Evolutionary conservation across 208 protist genomes (phyloP).

Genomic region (Acanthamoeba culbertsoni): DNA sequence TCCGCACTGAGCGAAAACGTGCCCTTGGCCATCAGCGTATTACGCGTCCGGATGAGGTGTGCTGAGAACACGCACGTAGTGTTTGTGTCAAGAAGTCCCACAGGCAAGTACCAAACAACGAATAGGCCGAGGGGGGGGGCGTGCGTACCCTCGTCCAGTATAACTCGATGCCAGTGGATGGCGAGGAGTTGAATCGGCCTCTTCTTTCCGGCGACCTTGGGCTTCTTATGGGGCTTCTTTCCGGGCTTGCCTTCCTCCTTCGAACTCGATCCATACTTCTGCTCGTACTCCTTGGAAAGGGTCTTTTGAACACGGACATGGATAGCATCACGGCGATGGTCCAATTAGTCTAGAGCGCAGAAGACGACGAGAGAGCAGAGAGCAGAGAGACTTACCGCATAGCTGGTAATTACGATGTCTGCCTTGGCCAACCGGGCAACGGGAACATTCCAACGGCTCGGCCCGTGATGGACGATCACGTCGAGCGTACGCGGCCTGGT

Average conservation of each 20-base stretch:
- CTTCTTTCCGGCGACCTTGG: neutral
- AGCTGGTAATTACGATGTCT: slow-evolving; percentile 36
- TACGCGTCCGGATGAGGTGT: slow-evolving; percentile 80
- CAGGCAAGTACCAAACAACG: no score
- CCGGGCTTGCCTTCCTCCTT: neutral
- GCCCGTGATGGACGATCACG: neutral
- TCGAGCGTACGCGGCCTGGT: neutral
- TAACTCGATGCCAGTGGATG: slow-evolving; percentile 62
- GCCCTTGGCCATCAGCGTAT: slow-evolving; percentile 71
- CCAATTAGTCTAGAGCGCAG: no score
- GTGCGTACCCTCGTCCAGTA: slow-evolving; percentile 79
- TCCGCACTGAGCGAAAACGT: slow-evolving; percentile 63
- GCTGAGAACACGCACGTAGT: slow-evolving; percentile 21
- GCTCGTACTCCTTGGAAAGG: neutral
- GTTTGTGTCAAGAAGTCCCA: no score
- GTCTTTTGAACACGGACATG: neutral
- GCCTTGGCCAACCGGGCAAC: neutral
- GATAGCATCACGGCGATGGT: neutral
- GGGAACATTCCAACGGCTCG: neutral
- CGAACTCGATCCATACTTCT: neutral
- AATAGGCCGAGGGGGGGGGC: neutral
- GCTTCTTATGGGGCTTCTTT: neutral
- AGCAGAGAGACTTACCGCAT: neutral
- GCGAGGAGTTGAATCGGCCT: neutral
- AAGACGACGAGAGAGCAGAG: neutral